phyloP scores from a whole-genome alignment of 345 rosid genomes.

The Sisymbrium altissimum region DNA sequence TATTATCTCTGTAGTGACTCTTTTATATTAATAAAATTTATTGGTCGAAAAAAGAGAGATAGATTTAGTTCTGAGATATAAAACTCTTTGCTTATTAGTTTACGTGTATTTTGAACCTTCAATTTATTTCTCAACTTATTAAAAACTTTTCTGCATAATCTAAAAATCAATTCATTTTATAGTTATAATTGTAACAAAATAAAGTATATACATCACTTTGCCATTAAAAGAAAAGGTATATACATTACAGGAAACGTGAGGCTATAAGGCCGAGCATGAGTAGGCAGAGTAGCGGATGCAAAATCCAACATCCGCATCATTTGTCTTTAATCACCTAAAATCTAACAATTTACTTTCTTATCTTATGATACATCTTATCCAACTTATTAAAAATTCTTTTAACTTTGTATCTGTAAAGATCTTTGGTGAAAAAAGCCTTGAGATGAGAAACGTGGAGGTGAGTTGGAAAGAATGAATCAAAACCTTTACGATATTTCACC shows the following conservation, averaged over 20 bases:
- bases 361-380: slow-evolving; percentile 23
- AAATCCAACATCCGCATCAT: background rate
- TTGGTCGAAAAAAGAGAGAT: too few species aligned
- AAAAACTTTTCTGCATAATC: background rate
- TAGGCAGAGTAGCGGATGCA: background rate
- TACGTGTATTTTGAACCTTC: too few species aligned
- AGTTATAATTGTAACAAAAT: background rate
- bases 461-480: slow-evolving; percentile 25
- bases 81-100: too few species aligned
- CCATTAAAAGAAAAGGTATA: background rate
- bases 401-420: slow-evolving; percentile 29
- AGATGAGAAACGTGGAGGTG: slow-evolving; percentile 24
- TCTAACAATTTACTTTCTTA: slow-evolving; percentile 16
- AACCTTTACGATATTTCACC: background rate
- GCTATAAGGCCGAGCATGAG: background rate
- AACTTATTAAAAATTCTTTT: background rate
- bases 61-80: too few species aligned
- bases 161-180: background rate
- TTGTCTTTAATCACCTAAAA: slow-evolving; percentile 14
- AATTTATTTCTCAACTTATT: too few species aligned
- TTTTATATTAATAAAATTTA: too few species aligned
- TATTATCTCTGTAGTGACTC: too few species aligned
- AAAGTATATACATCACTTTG: background rate
- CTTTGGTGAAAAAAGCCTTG: slow-evolving; percentile 4
- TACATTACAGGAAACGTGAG: background rate